Evolutionary conservation across 208 protist species (phyloP).

Genomic region (Trypanosoma mega): DNA sequence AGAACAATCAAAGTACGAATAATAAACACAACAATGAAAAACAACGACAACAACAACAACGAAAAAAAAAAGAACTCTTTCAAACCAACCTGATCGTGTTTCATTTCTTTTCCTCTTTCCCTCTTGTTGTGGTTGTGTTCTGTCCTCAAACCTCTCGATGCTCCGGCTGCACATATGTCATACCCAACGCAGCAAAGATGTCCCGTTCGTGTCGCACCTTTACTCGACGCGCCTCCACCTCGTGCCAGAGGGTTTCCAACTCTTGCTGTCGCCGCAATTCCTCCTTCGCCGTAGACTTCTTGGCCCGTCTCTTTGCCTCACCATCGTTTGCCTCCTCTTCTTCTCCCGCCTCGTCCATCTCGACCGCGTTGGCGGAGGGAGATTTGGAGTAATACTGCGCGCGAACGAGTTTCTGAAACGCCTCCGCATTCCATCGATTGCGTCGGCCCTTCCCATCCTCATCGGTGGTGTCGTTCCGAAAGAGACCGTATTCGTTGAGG

Average conservation of each 20-base stretch:
- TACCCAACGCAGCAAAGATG: conserved; percentile 74
- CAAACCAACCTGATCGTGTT: neutral
- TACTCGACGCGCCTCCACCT: conserved; percentile 68
- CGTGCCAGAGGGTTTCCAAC: conserved; percentile 40
- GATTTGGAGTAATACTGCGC: conserved; percentile 51
- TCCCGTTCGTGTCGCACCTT: conserved; percentile 66
- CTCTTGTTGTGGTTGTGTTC: neutral
- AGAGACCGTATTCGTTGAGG: conserved; percentile 90
- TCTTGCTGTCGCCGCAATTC: conserved; percentile 39
- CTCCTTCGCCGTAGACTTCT: conserved; percentile 16
- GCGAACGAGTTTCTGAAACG: conserved; percentile 63
- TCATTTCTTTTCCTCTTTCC: neutral
- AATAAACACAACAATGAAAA: too few relatives aligned
- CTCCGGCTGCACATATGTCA: conserved; percentile 72
- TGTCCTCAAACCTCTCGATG: conserved; percentile 53
- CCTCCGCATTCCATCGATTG: conserved; percentile 38
- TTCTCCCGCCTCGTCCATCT: conserved; percentile 16
- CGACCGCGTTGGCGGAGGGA: conserved; percentile 24
- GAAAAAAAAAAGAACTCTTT: neutral
- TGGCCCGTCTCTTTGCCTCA: conserved; percentile 15
- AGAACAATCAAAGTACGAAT: too few relatives aligned
- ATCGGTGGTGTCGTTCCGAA: conserved; percentile 28
- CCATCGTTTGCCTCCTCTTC: conserved; percentile 20
- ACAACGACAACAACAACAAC: too few relatives aligned
- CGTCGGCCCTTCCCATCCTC: conserved; percentile 4